phyloP scores from a whole-genome alignment of 441 rosid genomes.

The Pelargonium citronellum region DNA sequence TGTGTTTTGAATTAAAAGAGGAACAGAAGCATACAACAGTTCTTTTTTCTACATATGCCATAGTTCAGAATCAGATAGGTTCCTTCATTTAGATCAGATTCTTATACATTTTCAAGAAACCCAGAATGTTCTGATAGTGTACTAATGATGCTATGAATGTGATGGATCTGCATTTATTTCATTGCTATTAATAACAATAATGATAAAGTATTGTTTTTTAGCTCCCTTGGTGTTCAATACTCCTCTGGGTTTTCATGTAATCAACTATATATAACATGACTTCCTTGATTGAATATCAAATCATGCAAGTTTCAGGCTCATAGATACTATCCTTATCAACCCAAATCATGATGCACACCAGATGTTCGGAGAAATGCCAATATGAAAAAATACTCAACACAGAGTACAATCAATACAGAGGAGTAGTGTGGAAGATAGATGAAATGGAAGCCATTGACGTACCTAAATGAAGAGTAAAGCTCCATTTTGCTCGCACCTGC shows the following conservation, averaged over 20 bases:
- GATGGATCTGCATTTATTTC: constrained; percentile 25
- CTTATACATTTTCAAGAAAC: constrained; percentile 21
- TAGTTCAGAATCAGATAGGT: constrained; percentile 23
- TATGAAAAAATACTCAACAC: neutral
- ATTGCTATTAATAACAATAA: constrained; percentile 23
- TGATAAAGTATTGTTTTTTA: constrained; percentile 16
- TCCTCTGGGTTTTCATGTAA: constrained; percentile 7
- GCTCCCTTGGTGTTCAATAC: neutral
- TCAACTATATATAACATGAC: neutral
- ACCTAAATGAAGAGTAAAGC: neutral
- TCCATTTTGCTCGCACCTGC: neutral
- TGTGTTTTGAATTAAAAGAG: neutral
- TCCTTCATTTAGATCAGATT: constrained; percentile 27
- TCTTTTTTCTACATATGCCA: constrained; percentile 15
- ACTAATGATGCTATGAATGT: neutral
- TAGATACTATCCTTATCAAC: neutral
- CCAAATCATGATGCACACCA: constrained; percentile 1
- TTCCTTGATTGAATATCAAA: too few relatives aligned
- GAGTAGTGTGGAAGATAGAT: neutral
- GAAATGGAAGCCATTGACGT: neutral
- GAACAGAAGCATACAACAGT: constrained; percentile 2
- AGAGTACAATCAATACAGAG: too few relatives aligned
- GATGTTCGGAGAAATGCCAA: constrained; percentile 1
- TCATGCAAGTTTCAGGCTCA: neutral
- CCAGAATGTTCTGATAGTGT: constrained; percentile 21